Percentiles rank a stretch among this genome's conserved stretches.
Evolutionary conservation across 768 basidiomycete species (phyloP).

Genomic region (Imleria badia): DNA sequence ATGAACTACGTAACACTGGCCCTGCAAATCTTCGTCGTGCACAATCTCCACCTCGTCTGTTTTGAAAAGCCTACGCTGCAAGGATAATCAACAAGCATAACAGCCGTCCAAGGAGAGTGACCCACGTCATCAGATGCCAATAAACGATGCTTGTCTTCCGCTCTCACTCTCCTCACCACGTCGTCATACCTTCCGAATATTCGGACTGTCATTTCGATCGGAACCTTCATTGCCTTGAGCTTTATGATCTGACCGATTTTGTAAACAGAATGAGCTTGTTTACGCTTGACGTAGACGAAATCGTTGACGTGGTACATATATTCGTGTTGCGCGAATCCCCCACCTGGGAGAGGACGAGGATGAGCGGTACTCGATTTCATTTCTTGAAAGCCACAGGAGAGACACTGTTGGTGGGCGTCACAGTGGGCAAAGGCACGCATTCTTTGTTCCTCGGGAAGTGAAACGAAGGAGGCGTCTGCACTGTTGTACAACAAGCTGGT

Average conservation of each 20-base stretch:
- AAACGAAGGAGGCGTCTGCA: slow-evolving; percentile 43
- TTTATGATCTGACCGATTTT: slow-evolving; percentile 56
- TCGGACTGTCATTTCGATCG: slow-evolving; percentile 37
- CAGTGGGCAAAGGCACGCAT: slow-evolving; percentile 28
- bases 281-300: slow-evolving; percentile 55
- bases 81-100: slow-evolving; percentile 9
- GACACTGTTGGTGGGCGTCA: slow-evolving; percentile 42
- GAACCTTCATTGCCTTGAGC: slow-evolving; percentile 30
- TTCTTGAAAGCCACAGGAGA: slow-evolving; percentile 44
- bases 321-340: slow-evolving; percentile 43
- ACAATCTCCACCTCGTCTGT: slow-evolving; percentile 30
- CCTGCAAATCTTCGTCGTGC: slow-evolving; percentile 45
- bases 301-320: slow-evolving; percentile 56
- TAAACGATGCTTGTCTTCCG: slow-evolving; percentile 10
- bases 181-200: slow-evolving; percentile 49
- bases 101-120: not conserved
- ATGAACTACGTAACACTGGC: slow-evolving; percentile 51
- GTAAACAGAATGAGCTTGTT: slow-evolving; percentile 32
- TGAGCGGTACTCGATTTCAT: slow-evolving; percentile 24
- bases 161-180: slow-evolving; percentile 25
- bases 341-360: slow-evolving; percentile 28
- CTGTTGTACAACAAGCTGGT: slow-evolving; percentile 54
- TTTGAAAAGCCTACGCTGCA: slow-evolving; percentile 41
- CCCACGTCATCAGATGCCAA: slow-evolving; percentile 46
- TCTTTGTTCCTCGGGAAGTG: slow-evolving; percentile 40